These are phyloP conservation scores for Penicillium flavigenum DNA, from an alignment of 495 filamentous ascomycete species.

Conservation along the genomic window DNA sequence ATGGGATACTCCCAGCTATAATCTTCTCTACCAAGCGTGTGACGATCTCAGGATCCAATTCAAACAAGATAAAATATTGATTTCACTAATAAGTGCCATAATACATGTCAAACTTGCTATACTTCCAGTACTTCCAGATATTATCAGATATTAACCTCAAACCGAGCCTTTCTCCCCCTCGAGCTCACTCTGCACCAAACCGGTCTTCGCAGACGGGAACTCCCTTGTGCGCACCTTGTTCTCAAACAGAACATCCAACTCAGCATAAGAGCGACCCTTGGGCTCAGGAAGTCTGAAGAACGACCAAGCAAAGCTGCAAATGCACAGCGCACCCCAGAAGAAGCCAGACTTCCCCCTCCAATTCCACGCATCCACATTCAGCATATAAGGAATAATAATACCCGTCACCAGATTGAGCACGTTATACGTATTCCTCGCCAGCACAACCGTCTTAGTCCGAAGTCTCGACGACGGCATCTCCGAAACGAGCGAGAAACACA, in stretches of 20 bases:
- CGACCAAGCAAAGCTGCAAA: slow-evolving; percentile 37
- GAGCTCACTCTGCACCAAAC: slow-evolving; percentile 9
- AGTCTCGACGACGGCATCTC: slow-evolving; percentile 59
- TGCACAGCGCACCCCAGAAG: slow-evolving; percentile 60
- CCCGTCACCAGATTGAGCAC: slow-evolving; percentile 60
- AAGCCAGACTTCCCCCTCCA: slow-evolving; percentile 66
- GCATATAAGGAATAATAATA: slow-evolving; percentile 64
- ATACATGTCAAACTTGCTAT: background rate
- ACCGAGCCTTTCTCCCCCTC: background rate
- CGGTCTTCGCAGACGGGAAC: slow-evolving; percentile 15
- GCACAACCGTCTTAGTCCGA: slow-evolving; percentile 60
- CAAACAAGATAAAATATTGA: background rate
- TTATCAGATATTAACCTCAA: background rate
- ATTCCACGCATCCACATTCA: slow-evolving; percentile 64
- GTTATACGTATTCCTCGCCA: slow-evolving; percentile 61
- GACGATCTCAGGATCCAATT: background rate
- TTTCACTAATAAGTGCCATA: background rate
- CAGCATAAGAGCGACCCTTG: slow-evolving; percentile 58
- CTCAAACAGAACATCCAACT: slow-evolving; percentile 50
- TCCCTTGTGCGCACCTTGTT: slow-evolving; percentile 32
- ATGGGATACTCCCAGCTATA: background rate
- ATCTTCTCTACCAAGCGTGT: background rate
- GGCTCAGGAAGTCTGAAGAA: slow-evolving; percentile 63
- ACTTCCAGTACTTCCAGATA: background rate
- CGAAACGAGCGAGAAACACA: slow-evolving; percentile 61